These are phyloP conservation scores for Anthracocystis panici-leucophaei DNA, from an alignment of 1,284 basidiomycete species.

Conservation along the genomic window DNA sequence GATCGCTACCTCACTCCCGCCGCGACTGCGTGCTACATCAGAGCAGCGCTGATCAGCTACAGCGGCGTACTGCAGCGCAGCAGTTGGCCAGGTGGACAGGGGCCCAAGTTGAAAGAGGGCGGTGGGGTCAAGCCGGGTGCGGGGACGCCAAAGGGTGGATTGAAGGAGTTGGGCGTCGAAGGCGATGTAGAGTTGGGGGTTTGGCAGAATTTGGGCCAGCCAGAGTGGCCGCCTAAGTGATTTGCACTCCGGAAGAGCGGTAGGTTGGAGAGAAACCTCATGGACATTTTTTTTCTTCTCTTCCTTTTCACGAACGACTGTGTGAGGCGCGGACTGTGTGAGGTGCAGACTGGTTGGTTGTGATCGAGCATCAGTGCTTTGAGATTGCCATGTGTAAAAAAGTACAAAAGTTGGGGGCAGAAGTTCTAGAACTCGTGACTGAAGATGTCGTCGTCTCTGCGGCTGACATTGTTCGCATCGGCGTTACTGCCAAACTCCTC, in stretches of 20 bases:
- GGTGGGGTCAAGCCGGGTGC: conserved; percentile 43
- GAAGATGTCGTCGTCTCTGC: conserved; percentile 25
- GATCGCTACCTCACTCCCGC: conserved; percentile 54
- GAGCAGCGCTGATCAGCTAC: conserved; percentile 48
- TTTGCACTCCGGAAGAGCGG: too few relatives aligned
- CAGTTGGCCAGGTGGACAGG: conserved; percentile 25
- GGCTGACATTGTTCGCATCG: neutral
- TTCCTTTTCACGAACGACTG: neutral
- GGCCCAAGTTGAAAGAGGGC: conserved; percentile 18
- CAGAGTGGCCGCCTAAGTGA: conserved; percentile 51
- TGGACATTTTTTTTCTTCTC: conserved; percentile 4
- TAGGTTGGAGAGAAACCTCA: neutral
- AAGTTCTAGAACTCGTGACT: conserved; percentile 27
- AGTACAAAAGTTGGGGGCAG: neutral
- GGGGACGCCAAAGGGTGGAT: conserved; percentile 38
- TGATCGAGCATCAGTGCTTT: neutral
- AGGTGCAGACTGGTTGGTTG: neutral
- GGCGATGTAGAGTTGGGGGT: conserved; percentile 57
- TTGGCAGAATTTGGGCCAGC: conserved; percentile 50
- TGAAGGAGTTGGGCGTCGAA: conserved; percentile 40
- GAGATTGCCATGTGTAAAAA: neutral
- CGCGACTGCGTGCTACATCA: conserved; percentile 46
- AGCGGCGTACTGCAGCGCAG: conserved; percentile 11
- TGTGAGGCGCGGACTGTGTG: neutral
- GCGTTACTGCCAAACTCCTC: too few relatives aligned